Conservation (phyloP, 306 rosid species). For the Cicer chorassanicum region DNA sequence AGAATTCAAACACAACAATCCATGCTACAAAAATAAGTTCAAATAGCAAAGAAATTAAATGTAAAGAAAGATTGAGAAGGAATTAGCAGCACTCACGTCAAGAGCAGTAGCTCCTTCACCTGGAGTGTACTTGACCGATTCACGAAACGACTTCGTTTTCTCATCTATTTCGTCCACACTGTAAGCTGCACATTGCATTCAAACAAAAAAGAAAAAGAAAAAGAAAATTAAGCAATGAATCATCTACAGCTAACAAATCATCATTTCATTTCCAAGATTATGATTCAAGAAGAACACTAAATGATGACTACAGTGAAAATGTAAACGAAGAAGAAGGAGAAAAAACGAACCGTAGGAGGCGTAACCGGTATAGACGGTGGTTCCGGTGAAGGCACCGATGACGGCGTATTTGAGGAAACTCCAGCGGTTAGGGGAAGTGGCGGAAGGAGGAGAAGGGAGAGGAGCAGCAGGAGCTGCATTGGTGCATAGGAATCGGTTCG, state of each 20-base stretch:
- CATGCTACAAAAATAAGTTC: constrained; percentile 6
- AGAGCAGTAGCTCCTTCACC: constrained; percentile 62
- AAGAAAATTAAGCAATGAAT: not conserved
- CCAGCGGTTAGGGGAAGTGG: constrained; percentile 41
- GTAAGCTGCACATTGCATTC: constrained; percentile 63
- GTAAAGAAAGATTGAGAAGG: constrained; percentile 19
- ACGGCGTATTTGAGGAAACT: constrained; percentile 47
- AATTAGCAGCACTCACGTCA: constrained; percentile 55
- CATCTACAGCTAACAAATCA: not conserved
- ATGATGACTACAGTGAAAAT: not conserved
- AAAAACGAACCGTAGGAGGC: constrained; percentile 50
- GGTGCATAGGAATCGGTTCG: constrained; percentile 44
- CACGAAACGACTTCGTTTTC: constrained; percentile 68
- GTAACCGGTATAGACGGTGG: constrained; percentile 37
- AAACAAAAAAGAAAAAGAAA: not conserved
- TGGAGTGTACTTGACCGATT: constrained; percentile 43
- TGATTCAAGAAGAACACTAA: not conserved
- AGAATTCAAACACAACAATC: not conserved
- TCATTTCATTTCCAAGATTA: not conserved
- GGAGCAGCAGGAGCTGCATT: constrained; percentile 25
- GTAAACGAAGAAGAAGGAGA: not conserved
- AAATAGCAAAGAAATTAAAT: constrained; percentile 23
- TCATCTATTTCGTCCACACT: constrained; percentile 65
- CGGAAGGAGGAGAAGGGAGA: constrained; percentile 36
- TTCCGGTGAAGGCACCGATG: constrained; percentile 45